Percentiles rank a stretch among this genome's conserved stretches.
Conservation (phyloP, 2,329 filamentous ascomycete species). For the Cladorrhinum sp. region DNA sequence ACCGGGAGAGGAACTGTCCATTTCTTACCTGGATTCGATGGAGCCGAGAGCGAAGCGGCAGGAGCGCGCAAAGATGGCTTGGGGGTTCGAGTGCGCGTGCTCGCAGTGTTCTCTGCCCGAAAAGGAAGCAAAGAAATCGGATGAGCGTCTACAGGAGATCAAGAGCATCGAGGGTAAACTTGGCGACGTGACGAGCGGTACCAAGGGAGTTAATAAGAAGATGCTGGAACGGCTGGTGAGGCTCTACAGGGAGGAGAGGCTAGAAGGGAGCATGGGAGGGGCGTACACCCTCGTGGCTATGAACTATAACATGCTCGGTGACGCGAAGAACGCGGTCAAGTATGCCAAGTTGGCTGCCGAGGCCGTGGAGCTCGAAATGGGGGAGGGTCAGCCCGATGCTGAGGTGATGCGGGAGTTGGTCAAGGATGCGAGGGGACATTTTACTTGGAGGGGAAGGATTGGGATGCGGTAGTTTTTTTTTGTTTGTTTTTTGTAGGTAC, state of each 20-base stretch:
- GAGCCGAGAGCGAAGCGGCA: slow-evolving; percentile 28
- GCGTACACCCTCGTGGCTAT: slow-evolving; percentile 39
- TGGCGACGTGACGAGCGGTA: slow-evolving; percentile 16
- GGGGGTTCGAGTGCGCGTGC: slow-evolving; percentile 21
- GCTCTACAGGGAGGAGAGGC: slow-evolving; percentile 35
- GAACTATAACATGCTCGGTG: slow-evolving; percentile 37
- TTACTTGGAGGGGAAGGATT: slow-evolving; percentile 19
- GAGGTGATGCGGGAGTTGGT: slow-evolving; percentile 34
- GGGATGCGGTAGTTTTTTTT: background rate
- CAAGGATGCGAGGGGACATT: slow-evolving; percentile 31
- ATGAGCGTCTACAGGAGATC: slow-evolving; percentile 31
- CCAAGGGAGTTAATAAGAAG: slow-evolving; percentile 21
- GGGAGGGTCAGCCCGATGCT: slow-evolving; percentile 33
- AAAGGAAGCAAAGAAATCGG: slow-evolving; percentile 30
- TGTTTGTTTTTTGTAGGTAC: no score
- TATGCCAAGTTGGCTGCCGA: slow-evolving; percentile 35
- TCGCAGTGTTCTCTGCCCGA: slow-evolving; percentile 6
- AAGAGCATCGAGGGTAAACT: slow-evolving; percentile 28
- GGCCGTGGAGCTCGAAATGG: slow-evolving; percentile 36
- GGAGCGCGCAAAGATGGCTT: slow-evolving; percentile 26
- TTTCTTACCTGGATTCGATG: slow-evolving; percentile 37
- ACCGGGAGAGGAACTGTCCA: slow-evolving; percentile 37
- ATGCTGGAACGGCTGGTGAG: slow-evolving; percentile 32
- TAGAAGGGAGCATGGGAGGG: slow-evolving; percentile 38
- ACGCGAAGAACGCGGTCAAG: slow-evolving; percentile 28